Base-by-base conservation (phyloP, 1,284 basidiomycete species). In the Ustilago trichophora region DNA sequence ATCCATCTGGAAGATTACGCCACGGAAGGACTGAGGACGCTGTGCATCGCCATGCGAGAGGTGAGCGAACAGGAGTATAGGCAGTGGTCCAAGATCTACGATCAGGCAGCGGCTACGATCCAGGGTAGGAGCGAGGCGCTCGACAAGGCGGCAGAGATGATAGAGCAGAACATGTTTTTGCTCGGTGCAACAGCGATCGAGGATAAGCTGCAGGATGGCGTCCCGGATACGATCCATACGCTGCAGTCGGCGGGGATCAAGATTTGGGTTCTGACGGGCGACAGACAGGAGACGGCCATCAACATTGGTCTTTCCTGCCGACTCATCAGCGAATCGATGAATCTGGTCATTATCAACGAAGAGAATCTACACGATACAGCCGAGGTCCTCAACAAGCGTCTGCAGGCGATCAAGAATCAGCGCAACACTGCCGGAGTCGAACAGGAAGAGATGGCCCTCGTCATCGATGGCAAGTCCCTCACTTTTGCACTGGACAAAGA, bases 301-400 rank as follows among this genome's bases (percentile, higher is more conserved):
- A 98, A 98, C 78, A 98, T 99, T 68, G 96, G 96, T 44, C 89
- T 98, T 86, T 94, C 92, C 2, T 98, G 95, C 84, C 88, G 93
- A 60, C 83, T 98, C 67, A 98, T 98, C 60, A 93, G 93, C 3
- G 96, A 98, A 83, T 93, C 92, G 13, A 99, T 98, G 96, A 98
- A 96, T 81, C 76, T 98, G 83, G 93, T 93, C 73, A 55, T 88
- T 80, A 89, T 98, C 59, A 98, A 98, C 76, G 95, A 98, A 80
- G 90, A 91, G 62, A 92, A 86, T 18, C 85, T 89, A 15, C 87
- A 88, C 31, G 93, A 89, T 36, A 97, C 94, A 0, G 85, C 89
- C 53, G 90, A 94, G 26, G 92, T 95, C 77, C 84, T 99, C 43
- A 89, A 87, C 40, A 96, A 93, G 82, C 88, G 93, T 13, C 83